Conservation (phyloP, 495 filamentous ascomycete species). For the Durotheca rogersii region DNA sequence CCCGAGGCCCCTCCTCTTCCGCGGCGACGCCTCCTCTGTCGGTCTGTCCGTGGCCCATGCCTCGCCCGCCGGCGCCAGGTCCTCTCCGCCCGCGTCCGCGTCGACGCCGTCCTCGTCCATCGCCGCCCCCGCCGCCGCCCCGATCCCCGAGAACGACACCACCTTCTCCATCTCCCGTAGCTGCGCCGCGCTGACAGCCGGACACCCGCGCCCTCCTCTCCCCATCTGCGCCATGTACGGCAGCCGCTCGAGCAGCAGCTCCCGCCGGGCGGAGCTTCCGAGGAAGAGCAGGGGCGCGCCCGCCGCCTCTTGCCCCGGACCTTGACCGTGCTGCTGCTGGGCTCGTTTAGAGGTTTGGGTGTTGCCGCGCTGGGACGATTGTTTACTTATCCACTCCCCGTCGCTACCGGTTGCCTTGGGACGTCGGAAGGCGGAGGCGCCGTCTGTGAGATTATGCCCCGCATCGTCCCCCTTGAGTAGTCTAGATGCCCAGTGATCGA, state of each 20-base stretch:
- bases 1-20: constrained; percentile 39
- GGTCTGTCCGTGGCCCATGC: constrained; percentile 61
- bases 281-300: constrained; percentile 50
- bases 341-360: constrained; percentile 15
- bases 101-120: constrained; percentile 51
- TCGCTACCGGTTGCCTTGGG: constrained; percentile 27
- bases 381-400: constrained; percentile 42
- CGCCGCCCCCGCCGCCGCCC: constrained; percentile 33
- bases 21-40: constrained; percentile 44
- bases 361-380: constrained; percentile 19
- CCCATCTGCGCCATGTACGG: constrained; percentile 78
- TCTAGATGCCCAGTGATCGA: constrained; percentile 66
- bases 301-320: no score
- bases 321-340: constrained; percentile 15
- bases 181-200: constrained; percentile 28
- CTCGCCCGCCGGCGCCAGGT: constrained; percentile 45
- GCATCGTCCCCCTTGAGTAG: constrained; percentile 51
- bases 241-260: constrained; percentile 77
- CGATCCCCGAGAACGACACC: constrained; percentile 62
- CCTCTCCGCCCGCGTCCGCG: constrained; percentile 45
- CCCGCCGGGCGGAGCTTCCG: constrained; percentile 63
- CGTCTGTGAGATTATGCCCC: constrained; percentile 34
- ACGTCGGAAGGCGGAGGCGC: constrained; percentile 48
- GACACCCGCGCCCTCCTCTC: constrained; percentile 36
- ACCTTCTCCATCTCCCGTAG: constrained; percentile 64